A percentile compares a stretch with the other conserved stretches of the same genome.
phyloP scores from a whole-genome alignment of 805 yeast species.

The Candida loeiensis region DNA sequence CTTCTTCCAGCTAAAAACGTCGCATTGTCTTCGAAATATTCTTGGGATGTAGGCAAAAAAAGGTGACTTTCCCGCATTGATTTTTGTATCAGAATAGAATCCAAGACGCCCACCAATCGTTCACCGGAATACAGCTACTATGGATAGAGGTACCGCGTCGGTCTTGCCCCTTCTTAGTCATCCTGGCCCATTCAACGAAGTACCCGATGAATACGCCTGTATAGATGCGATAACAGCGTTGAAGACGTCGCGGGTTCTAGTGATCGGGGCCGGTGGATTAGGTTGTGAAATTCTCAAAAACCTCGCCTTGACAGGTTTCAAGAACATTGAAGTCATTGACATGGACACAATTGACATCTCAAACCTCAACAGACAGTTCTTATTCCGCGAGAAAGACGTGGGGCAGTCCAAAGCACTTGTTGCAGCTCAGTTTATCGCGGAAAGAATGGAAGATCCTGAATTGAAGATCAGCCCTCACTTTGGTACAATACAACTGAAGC shows the following conservation, averaged over 20 bases:
- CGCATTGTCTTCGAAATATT: no score
- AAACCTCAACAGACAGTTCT: slow-evolving; percentile 71
- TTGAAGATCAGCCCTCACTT: slow-evolving; percentile 55
- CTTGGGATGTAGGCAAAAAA: no score
- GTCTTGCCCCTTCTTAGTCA: slow-evolving; percentile 19
- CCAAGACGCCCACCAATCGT: not conserved
- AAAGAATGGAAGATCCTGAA: slow-evolving; percentile 36
- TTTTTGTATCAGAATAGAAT: not conserved
- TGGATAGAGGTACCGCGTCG: slow-evolving; percentile 13
- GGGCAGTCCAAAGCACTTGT: slow-evolving; percentile 65
- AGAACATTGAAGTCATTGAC: slow-evolving; percentile 63
- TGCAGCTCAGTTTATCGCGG: slow-evolving; percentile 56
- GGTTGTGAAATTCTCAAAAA: slow-evolving; percentile 80
- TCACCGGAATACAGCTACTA: not conserved
- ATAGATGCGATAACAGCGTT: slow-evolving; percentile 23
- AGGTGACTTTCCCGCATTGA: not conserved
- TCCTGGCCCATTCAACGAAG: slow-evolving; percentile 40
- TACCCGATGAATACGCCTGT: slow-evolving; percentile 30
- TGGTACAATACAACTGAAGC: slow-evolving; percentile 58
- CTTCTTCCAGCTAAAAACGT: no score
- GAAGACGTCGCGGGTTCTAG: slow-evolving; percentile 26
- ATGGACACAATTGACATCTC: slow-evolving; percentile 83
- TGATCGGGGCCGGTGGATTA: slow-evolving; percentile 79
- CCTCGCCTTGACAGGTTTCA: slow-evolving; percentile 66
- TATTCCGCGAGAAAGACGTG: slow-evolving; percentile 58